Conservation (phyloP, 164 flowering plant species). For the Piper longum region DNA sequence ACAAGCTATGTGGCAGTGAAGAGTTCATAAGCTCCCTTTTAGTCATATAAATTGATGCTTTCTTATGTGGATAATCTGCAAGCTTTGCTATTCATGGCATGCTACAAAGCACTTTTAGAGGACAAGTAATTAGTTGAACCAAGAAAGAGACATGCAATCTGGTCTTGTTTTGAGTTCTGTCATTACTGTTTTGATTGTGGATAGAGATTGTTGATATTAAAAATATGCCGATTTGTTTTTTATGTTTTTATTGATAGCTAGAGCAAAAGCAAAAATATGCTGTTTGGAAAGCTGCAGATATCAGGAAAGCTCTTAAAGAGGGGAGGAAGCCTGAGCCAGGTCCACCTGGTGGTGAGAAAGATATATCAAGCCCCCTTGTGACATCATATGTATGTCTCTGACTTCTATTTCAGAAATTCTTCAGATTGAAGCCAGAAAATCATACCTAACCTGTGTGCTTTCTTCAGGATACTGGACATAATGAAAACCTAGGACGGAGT, state of each 20-base stretch:
- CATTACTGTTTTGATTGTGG: no score
- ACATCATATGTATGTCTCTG: constrained; percentile 38
- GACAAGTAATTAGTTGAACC: neutral
- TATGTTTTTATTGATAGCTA: constrained; percentile 33
- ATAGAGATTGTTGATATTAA: no score
- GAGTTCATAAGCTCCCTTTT: no score
- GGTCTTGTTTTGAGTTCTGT: no score
- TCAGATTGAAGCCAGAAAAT: neutral
- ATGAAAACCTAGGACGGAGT: constrained; percentile 12
- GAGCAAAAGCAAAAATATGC: constrained; percentile 98
- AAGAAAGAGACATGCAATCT: no score
- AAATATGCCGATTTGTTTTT: neutral
- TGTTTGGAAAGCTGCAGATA: constrained; percentile 99
- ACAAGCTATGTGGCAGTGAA: no score
- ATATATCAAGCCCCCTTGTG: constrained; percentile 26
- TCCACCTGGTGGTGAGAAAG: constrained; percentile 69
- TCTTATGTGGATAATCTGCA: no score
- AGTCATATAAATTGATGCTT: no score
- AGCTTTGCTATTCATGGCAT: no score
- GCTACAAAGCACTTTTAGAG: neutral
- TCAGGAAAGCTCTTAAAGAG: constrained; percentile 92
- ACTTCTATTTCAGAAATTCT: neutral
- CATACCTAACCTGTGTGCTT: neutral
- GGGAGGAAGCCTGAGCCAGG: constrained; percentile 91
- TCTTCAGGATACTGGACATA: constrained; percentile 48